Conservation (phyloP, 768 basidiomycete genomes). For the Suillus americanus region DNA sequence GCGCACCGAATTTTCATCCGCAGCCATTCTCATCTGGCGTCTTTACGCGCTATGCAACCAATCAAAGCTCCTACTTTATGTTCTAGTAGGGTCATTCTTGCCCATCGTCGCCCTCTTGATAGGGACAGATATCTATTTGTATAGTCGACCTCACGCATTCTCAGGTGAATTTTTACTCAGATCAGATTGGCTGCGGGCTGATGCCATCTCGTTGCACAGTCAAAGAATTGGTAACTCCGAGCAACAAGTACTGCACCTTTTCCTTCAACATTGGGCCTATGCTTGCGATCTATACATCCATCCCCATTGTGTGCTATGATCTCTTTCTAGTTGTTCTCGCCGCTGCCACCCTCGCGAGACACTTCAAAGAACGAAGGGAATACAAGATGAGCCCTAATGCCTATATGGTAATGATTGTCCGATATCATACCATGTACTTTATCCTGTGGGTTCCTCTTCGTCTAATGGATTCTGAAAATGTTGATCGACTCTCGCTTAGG, state of each 20-base stretch:
- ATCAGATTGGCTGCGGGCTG: neutral
- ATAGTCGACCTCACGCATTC: neutral
- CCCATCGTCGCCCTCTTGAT: neutral
- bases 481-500: neutral
- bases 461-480: neutral
- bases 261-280: constrained; percentile 1
- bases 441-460: neutral
- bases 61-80: neutral
- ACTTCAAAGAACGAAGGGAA: neutral
- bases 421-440: neutral
- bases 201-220: neutral
- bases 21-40: neutral
- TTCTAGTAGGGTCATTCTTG: neutral
- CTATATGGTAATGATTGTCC: neutral
- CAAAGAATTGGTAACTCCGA: neutral
- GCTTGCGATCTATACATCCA: neutral
- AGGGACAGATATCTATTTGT: neutral
- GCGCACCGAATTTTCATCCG: neutral
- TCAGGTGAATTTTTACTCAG: neutral
- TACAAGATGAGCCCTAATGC: neutral
- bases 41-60: neutral
- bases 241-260: neutral
- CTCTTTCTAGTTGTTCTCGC: neutral
- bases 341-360: neutral
- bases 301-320: neutral